Base-by-base conservation (phyloP, 164 flowering plant genomes). In the Magnolia kwangsiensis region DNA sequence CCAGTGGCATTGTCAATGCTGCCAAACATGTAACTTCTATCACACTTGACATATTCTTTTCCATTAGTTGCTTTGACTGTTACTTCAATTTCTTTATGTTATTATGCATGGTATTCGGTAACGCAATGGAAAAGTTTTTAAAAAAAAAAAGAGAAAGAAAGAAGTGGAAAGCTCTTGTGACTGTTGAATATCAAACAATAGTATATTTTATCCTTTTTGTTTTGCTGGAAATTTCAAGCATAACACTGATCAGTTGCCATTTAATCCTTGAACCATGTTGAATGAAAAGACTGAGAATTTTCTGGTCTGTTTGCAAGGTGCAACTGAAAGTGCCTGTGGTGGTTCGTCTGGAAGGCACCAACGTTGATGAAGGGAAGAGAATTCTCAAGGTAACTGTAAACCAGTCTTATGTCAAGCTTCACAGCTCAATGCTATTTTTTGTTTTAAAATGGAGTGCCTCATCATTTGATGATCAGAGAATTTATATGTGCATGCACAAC, bases 1-100 rank as follows among this genome's bases (percentile, higher is more conserved):
- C 99, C 51, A 90, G 97, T 82, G 99, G 99, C 66, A 96, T 96
- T 77, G 99, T 96, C 51, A 96, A 96, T 87, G 99, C 99, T 79
- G 98, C 96, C 59, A 96, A 96, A 83, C 87, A 86, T 84, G 99
- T 83, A 58, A 21, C 51, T 65, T 14, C 13, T 20, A 7, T 19
- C n/a, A 19, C n/a, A 59, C 63, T 19, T 13, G 63, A 3, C 63
- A 14, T 59, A 13, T 59, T 19, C n/a, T 59, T 59, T 59, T 59
- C 63, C 63, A 14, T 19, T 59, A 13, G 16, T 19, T 59, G n/a
- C 63, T 59, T 14, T 59, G 45, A 59, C n/a, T 59, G n/a, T 59
- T 4, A 59, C 5, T 59, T 13, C 4, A 59, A 13, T 59, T 19
- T 59, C n/a, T 59, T 8, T 59, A 59, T 14, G n/a, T 4, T 59